Evolutionary conservation across 2,329 filamentous ascomycete species (phyloP), one percentile per base, ranked within the genome.

Genomic region (Trichoderma atrobrunneum): DNA sequence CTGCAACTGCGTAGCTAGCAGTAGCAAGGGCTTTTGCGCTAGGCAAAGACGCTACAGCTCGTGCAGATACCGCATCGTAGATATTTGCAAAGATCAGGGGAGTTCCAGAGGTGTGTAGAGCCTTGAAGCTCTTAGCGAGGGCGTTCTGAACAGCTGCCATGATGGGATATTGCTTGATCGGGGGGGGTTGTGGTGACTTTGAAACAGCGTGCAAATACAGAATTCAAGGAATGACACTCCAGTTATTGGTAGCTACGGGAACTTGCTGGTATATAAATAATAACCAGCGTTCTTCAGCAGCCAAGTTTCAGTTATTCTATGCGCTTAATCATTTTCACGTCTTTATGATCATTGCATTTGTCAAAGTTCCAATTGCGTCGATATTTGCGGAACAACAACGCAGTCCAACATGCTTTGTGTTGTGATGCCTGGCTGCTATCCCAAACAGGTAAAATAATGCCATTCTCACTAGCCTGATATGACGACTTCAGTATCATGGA

Each of bases 11-110:
- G 26, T 71, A 71, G 21, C 59, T 65, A 5, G 60, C 59, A 11
- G 68, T 71, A 28, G 68, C 68, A 26, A 71, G 12, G 24, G 59
- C 59, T 11, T 71, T 71, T 63, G 68, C 57, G 16, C 18, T 30
- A 10, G 59, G 39, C 8, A 71, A 16, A n/a, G 57, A 63, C 5
- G 59, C 68, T 71, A 71, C 59, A 43, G 60, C 68, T 6, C 60
- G 26, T 5, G 68, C 60, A 26, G 68, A 71, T 16, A 56, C 59
- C 24, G 48, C 60, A 43, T 71, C 60, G 21, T 57, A 71, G 1
- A 71, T 28, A 54, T 71, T 67, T 10, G 48, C 51, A 43, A 67
- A 43, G 18, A 67, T 57, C 4, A 67, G 14, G 6, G 64, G 64
- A 11, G 30, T 26, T 26, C 32, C 30, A 28, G 64, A 51, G 39